Percentiles rank a stretch among this genome's conserved stretches.
phyloP scores from a whole-genome alignment of 305 asterid species.

The Galium porrigens region DNA sequence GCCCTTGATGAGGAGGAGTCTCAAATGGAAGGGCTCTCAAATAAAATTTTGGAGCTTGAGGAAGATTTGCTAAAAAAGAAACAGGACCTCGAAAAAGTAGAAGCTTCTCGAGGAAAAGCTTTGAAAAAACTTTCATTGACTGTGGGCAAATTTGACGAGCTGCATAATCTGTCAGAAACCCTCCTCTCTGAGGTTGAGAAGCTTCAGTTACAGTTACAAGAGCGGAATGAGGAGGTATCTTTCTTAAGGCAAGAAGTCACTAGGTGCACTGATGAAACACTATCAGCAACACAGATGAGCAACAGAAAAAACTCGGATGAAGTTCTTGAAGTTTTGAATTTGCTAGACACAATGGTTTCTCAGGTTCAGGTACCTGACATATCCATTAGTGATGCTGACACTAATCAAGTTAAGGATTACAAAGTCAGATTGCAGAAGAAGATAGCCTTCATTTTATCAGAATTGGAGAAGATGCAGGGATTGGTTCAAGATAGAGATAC shows the following conservation, averaged over 20 bases:
- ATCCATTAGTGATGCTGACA: conserved; percentile 29
- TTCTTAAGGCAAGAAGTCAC: conserved; percentile 97
- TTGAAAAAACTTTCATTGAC: conserved; percentile 87
- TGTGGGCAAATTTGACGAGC: conserved; percentile 89
- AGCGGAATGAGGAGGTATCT: conserved; percentile 81
- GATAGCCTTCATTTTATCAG: conserved; percentile 51
- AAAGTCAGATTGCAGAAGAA: conserved; percentile 53
- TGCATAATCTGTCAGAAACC: conserved; percentile 64
- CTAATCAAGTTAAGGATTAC: conserved; percentile 28
- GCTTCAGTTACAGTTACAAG: conserved; percentile 84
- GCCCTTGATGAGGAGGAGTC: conserved; percentile 91
- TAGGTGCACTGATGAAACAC: conserved; percentile 74
- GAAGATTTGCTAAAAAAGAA: conserved; percentile 54
- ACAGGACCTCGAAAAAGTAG: conserved; percentile 64
- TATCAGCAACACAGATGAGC: conserved; percentile 53
- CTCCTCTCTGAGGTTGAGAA: conserved; percentile 90
- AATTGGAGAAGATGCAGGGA: conserved; percentile 63
- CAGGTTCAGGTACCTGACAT: conserved; percentile 31
- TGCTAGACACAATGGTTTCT: conserved; percentile 56
- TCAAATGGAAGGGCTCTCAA: conserved; percentile 71
- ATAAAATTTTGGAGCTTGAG: conserved; percentile 46
- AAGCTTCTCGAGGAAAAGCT: conserved; percentile 78
- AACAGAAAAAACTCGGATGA: conserved; percentile 56
- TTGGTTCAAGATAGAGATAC: conserved; percentile 39
- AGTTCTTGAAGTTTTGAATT: conserved; percentile 47